These are phyloP conservation scores for Suhomyces bribrorum DNA, from an alignment of 1,139 yeast species.

Conservation along the genomic window DNA sequence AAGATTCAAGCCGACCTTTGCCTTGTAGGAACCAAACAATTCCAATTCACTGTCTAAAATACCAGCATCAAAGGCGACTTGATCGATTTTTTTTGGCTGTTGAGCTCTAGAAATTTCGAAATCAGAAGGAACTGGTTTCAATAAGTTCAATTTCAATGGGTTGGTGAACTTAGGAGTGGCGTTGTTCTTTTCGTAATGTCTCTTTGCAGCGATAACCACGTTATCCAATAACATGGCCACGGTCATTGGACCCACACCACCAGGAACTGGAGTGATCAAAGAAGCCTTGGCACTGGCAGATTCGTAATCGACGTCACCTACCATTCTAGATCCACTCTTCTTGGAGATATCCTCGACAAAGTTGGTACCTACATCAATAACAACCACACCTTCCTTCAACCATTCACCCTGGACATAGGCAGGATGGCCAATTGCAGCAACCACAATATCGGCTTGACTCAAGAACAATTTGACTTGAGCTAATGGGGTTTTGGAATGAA, in stretches of 20 bases:
- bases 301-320: conserved; percentile 75
- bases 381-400: conserved; percentile 67
- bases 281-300: conserved; percentile 58
- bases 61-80: conserved; percentile 66
- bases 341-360: conserved; percentile 58
- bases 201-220: conserved; percentile 79
- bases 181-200: conserved; percentile 45
- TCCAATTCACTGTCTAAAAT: conserved; percentile 64
- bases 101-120: conserved; percentile 74
- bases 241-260: conserved; percentile 91
- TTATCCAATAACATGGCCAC: conserved; percentile 88
- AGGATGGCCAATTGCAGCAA: conserved; percentile 77
- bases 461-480: conserved; percentile 60
- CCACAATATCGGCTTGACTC: conserved; percentile 67
- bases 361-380: conserved; percentile 80
- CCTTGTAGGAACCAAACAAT: conserved; percentile 72
- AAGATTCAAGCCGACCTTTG: conserved; percentile 69
- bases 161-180: conserved; percentile 52
- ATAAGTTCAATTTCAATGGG: conserved; percentile 52
- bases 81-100: conserved; percentile 63
- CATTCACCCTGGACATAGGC: conserved; percentile 71
- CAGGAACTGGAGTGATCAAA: conserved; percentile 79
- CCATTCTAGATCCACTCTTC: conserved; percentile 63
- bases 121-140: conserved; percentile 72
- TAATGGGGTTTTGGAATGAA: conserved; percentile 69